Conservation (phyloP, 768 basidiomycete genomes). For the Lentinus tigrinus region DNA sequence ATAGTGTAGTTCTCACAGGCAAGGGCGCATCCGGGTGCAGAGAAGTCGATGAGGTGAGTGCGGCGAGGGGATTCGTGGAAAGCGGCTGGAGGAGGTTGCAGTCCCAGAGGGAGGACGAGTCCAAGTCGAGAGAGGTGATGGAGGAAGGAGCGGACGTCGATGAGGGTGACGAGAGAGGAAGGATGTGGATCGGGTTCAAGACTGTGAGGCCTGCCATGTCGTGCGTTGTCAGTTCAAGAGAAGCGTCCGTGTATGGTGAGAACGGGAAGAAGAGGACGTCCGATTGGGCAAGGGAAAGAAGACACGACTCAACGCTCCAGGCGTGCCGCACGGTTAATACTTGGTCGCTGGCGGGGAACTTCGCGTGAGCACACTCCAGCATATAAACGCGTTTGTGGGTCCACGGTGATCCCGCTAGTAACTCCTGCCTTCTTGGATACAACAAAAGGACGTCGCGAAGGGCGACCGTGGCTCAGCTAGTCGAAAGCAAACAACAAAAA, state of each 20-base stretch:
- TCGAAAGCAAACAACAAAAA: neutral
- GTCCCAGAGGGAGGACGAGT: conserved; percentile 3
- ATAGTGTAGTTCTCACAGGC: conserved; percentile 3
- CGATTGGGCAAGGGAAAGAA: neutral
- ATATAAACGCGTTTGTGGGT: neutral
- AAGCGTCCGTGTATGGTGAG: conserved; percentile 4
- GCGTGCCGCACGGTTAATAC: neutral
- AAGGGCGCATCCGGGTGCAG: neutral
- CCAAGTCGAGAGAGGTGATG: neutral
- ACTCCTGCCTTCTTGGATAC: no score
- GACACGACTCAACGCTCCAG: neutral
- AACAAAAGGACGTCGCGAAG: neutral
- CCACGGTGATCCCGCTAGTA: neutral
- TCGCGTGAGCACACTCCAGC: neutral
- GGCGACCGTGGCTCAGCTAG: neutral
- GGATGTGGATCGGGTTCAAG: conserved; percentile 13
- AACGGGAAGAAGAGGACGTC: neutral
- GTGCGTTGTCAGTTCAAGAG: neutral
- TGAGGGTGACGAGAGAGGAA: conserved; percentile 8
- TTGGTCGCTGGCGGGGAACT: neutral
- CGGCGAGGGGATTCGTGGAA: neutral
- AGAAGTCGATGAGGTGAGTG: neutral
- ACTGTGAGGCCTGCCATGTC: conserved; percentile 1
- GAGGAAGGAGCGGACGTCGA: conserved; percentile 1
- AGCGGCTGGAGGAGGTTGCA: conserved; percentile 6